Evolutionary conservation across 2,329 filamentous ascomycete genomes (phyloP).

Genomic region (Ophiocordyceps camponoti-floridani): DNA sequence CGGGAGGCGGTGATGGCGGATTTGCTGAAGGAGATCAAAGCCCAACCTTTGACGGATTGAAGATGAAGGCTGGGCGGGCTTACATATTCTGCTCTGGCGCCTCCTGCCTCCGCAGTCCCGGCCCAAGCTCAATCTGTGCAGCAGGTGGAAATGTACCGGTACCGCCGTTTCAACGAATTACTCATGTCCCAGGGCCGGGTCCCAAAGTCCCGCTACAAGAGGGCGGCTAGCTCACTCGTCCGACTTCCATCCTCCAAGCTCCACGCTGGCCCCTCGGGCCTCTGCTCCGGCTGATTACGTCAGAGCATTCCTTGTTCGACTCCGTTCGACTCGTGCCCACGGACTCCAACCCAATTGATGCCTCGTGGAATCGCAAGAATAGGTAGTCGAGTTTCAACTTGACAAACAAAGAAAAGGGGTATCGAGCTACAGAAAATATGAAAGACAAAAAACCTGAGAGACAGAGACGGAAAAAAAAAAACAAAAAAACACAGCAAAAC

Average conservation of each 20-base stretch:
- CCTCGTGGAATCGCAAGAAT: background rate
- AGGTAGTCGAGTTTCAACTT: background rate
- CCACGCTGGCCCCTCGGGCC: background rate
- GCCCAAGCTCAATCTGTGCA: background rate
- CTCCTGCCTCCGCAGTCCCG: background rate
- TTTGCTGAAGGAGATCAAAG: background rate
- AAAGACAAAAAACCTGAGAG: background rate
- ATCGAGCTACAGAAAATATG: slow-evolving; percentile 1
- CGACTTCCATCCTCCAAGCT: background rate
- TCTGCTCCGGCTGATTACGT: background rate
- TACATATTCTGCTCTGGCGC: background rate
- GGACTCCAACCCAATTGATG: background rate
- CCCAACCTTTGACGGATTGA: background rate
- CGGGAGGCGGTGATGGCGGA: background rate
- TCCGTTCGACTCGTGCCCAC: background rate
- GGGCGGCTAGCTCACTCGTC: background rate
- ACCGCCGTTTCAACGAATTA: background rate
- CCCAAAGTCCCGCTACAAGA: background rate
- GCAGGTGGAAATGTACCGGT: background rate
- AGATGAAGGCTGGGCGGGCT: background rate
- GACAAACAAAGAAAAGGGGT: slow-evolving; percentile 1
- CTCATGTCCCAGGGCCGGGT: background rate
- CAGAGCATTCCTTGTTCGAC: background rate
- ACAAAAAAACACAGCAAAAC: background rate
- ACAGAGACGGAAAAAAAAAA: no score